Percentiles rank a stretch among this genome's conserved stretches.
phyloP scores from a whole-genome alignment of 1,284 basidiomycete species.

The Pseudozyma sp. region DNA sequence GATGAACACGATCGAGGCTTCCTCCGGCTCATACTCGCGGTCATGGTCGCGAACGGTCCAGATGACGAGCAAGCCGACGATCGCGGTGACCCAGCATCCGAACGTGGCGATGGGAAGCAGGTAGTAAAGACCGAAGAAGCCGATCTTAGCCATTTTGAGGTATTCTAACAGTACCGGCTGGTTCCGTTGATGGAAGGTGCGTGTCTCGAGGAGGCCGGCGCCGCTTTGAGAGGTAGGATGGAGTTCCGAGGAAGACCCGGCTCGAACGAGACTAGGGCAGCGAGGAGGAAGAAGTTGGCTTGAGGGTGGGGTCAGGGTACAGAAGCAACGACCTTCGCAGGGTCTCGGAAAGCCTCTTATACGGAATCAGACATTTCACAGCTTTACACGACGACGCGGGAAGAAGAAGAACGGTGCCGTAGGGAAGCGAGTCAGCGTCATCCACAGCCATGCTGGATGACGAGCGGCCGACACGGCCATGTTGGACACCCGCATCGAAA shows the following conservation, averaged over 20 bases:
- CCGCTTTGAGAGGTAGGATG: neutral
- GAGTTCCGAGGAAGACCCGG: too few species aligned
- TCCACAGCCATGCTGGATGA: neutral
- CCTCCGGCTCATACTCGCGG: conserved; percentile 67
- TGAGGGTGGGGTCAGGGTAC: too few species aligned
- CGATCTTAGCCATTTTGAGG: conserved; percentile 37
- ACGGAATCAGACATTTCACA: neutral
- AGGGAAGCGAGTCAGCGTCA: neutral
- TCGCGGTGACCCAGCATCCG: conserved; percentile 51
- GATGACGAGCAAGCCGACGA: conserved; percentile 66
- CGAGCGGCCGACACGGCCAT: conserved; percentile 1
- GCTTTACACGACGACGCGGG: neutral
- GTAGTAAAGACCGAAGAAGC: conserved; percentile 45
- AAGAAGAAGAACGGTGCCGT: neutral
- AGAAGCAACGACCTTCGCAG: too few species aligned
- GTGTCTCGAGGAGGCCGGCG: neutral
- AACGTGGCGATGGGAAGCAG: conserved; percentile 54
- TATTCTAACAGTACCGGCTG: neutral
- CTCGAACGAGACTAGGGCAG: too few species aligned
- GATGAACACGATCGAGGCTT: conserved; percentile 71
- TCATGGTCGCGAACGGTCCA: conserved; percentile 69
- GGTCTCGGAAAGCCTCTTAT: neutral
- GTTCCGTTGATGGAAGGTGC: too few species aligned
- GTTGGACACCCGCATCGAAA: conserved; percentile 1
- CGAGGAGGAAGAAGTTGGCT: too few species aligned